phyloP scores from a whole-genome alignment of 2,329 filamentous ascomycete genomes.

The Nemania abortiva region DNA sequence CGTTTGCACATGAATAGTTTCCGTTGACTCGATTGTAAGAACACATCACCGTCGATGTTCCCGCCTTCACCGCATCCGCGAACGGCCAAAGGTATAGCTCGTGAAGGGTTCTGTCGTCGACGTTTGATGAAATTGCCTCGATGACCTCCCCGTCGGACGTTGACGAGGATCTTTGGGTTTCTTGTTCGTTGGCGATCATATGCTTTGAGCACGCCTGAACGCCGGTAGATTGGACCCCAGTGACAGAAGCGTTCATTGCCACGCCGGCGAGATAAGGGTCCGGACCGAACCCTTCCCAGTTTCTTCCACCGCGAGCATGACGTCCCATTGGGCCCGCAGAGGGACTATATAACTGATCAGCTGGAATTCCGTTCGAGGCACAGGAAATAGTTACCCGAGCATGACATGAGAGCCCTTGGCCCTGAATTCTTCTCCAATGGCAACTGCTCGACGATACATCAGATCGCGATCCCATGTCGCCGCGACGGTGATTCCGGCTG shows the following conservation, averaged over 20 bases:
- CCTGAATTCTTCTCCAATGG: constrained; percentile 77
- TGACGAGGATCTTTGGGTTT: constrained; percentile 62
- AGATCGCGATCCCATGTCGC: constrained; percentile 87
- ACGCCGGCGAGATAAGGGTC: constrained; percentile 70
- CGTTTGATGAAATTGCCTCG: constrained; percentile 18
- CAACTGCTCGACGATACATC: constrained; percentile 81
- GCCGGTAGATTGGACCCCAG: constrained; percentile 53
- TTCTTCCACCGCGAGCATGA: constrained; percentile 65
- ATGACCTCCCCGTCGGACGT: neutral
- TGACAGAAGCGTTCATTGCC: constrained; percentile 64
- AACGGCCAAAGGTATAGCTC: constrained; percentile 31
- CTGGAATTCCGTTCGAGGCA: neutral
- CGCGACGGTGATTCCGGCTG: constrained; percentile 85
- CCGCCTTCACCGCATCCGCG: constrained; percentile 19
- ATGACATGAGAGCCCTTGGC: constrained; percentile 76
- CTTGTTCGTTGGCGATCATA: constrained; percentile 75
- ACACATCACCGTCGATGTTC: constrained; percentile 20
- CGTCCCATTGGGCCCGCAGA: constrained; percentile 59
- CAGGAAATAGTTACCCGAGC: constrained; percentile 63
- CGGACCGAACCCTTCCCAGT: constrained; percentile 74
- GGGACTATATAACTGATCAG: constrained; percentile 41
- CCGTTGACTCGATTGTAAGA: constrained; percentile 32
- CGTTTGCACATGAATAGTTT: constrained; percentile 55
- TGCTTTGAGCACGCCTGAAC: constrained; percentile 60
- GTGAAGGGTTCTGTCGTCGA: constrained; percentile 23